Conservation (phyloP, 768 basidiomycete species). For the Amanita rubescens region DNA sequence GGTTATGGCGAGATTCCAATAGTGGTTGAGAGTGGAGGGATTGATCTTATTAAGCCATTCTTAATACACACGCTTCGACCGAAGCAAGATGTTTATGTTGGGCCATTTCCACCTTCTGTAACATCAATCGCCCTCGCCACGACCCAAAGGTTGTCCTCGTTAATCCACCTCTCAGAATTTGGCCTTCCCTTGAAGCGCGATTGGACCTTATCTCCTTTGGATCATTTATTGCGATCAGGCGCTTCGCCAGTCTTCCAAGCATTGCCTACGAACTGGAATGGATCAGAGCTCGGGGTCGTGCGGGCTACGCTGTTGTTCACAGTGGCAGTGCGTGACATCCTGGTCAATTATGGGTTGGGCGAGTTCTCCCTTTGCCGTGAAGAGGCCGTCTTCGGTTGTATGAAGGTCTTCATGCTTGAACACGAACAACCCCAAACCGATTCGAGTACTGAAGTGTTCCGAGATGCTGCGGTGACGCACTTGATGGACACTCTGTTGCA, state of each 20-base stretch:
- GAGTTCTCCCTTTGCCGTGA: constrained; percentile 41
- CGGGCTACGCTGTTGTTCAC: constrained; percentile 62
- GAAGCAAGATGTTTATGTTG: constrained; percentile 33
- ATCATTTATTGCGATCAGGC: constrained; percentile 76
- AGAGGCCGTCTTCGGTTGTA: constrained; percentile 66
- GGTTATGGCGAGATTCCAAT: constrained; percentile 33
- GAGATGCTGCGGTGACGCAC: constrained; percentile 55
- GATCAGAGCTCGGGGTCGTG: constrained; percentile 71
- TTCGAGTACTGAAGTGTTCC: constrained; percentile 64
- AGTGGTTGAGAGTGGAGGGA: constrained; percentile 41
- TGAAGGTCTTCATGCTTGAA: constrained; percentile 96
- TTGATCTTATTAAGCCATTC: constrained; percentile 53
- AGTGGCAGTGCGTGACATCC: constrained; percentile 37
- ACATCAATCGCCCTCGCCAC: constrained; percentile 49
- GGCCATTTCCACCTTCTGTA: constrained; percentile 43
- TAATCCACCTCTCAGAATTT: constrained; percentile 17
- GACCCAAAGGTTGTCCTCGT: constrained; percentile 42
- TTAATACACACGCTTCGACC: constrained; percentile 41
- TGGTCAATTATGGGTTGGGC: constrained; percentile 33
- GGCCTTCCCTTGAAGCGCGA: constrained; percentile 47
- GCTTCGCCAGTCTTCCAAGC: constrained; percentile 59
- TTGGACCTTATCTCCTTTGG: constrained; percentile 64
- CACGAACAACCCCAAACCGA: constrained; percentile 58
- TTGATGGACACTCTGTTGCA: constrained; percentile 55
- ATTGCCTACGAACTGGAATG: constrained; percentile 67